Conservation (phyloP, 2,329 filamentous ascomycete species). For the Paraphaeosphaeria sporulosa region DNA sequence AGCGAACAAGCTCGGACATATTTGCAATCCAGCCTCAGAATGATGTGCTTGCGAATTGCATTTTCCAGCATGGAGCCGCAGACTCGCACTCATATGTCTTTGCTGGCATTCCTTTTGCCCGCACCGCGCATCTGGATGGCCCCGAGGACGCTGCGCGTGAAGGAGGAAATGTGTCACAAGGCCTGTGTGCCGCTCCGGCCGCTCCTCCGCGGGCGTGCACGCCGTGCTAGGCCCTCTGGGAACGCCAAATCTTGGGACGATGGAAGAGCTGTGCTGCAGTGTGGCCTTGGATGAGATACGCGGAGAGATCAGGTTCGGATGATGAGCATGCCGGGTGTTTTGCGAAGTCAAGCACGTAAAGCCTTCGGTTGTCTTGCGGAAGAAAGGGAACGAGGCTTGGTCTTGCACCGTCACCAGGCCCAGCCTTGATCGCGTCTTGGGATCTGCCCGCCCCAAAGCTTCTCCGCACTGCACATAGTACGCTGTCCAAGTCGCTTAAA, state of each 20-base stretch:
- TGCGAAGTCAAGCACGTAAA: neutral
- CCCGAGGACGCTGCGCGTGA: neutral
- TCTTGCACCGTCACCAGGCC: neutral
- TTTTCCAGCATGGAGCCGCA: neutral
- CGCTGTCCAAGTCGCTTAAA: neutral
- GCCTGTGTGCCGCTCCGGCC: neutral
- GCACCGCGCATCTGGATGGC: neutral
- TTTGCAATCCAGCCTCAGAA: constrained; percentile 4
- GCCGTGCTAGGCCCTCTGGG: neutral
- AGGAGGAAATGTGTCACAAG: neutral
- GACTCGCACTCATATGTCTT: neutral
- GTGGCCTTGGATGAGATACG: neutral
- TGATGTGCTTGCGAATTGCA: constrained; percentile 5
- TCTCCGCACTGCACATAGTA: neutral
- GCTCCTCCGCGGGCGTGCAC: neutral
- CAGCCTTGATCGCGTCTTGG: constrained; percentile 9
- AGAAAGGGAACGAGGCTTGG: neutral
- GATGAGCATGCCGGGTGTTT: neutral
- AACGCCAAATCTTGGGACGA: neutral
- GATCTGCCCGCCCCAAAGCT: neutral
- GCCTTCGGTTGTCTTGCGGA: neutral
- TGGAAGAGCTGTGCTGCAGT: neutral
- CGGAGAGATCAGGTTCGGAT: neutral
- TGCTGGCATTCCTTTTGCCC: neutral
- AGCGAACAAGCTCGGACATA: constrained; percentile 6